phyloP scores from a whole-genome alignment of 1,284 basidiomycete genomes.

The Anthracocystis walkeri region DNA sequence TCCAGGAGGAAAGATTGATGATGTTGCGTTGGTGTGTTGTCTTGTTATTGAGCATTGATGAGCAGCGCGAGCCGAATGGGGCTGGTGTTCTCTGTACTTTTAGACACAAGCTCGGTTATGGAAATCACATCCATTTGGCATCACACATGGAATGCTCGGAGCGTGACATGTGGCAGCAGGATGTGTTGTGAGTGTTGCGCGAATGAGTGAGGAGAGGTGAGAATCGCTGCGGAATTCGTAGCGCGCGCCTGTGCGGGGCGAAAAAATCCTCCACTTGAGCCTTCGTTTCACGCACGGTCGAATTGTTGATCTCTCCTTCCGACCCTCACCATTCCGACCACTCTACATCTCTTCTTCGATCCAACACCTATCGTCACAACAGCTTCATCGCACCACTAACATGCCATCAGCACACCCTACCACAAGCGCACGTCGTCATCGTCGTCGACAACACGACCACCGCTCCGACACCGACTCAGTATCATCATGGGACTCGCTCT shows the following conservation, averaged over 20 bases:
- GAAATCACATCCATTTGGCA: too few species aligned
- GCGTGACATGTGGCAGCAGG: too few species aligned
- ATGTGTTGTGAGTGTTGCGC: too few species aligned
- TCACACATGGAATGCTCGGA: too few species aligned
- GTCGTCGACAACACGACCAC: neutral
- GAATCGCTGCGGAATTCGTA: too few species aligned
- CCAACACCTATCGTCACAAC: neutral
- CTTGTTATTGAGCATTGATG: slow-evolving; percentile 70
- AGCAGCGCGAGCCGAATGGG: neutral
- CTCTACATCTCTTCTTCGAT: slow-evolving; percentile 1
- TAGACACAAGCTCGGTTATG: neutral
- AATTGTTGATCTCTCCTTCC: neutral
- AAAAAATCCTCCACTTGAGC: too few species aligned
- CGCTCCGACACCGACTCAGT: slow-evolving; percentile 18
- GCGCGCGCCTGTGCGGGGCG: too few species aligned
- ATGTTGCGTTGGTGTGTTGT: slow-evolving; percentile 73
- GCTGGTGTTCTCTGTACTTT: slow-evolving; percentile 12
- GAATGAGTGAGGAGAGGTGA: too few species aligned
- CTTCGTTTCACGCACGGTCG: too few species aligned
- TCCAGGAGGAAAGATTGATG: slow-evolving; percentile 71
- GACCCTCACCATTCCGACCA: slow-evolving; percentile 2
- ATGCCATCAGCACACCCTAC: slow-evolving; percentile 7
- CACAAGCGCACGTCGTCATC: neutral
- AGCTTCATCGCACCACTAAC: neutral
- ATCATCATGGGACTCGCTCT: slow-evolving; percentile 14